Base-by-base conservation (phyloP, 768 basidiomycete genomes). In the Harrya chromipes region DNA sequence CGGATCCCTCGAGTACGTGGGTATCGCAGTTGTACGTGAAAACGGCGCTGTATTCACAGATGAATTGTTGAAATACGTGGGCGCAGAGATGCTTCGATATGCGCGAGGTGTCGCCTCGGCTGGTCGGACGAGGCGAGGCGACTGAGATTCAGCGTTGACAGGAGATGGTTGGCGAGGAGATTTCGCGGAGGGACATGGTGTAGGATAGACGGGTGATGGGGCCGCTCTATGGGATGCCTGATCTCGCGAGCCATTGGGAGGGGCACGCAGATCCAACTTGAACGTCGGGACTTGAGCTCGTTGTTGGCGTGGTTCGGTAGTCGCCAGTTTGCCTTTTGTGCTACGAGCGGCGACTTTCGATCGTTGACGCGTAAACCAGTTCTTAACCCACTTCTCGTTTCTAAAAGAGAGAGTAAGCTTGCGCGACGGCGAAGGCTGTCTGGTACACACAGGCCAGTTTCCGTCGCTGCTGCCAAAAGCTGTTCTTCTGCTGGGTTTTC, bases 361-460 rank as follows among this genome's bases (percentile, higher is more conserved):
- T 44, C 66, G 64, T 39, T 62, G 63, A 9, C 67, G 64, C 4
- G 29, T 37, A 27, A 69, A 69, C 66, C 66, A 67, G 50, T 49
- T 59, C 43, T 23, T 67, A 49, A 67, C 43, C 66, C 66, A 67
- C 40, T 54, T 53, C 24, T 61, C 50, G 49, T 69, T 61, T 19
- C 66, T 67, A 43, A 38, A 38, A 7, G 12, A 27, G 9, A 31
- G 27, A 31, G 42, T 55, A 24, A 57, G 55, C 44, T 34, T 29
- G 56, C 16, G 33, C 43, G 47, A 43, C 19, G 33, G 16, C 39
- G 9, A 51, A 20, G 40, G 27, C 29, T 23, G 43, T 46, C 46
- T 39, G 6, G 49, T 43, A 67, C 68, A 55, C 61, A 67, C 66
- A 67, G 40, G 43, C 66, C 66, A 51, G 67, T 67, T 40, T 65